These are phyloP conservation scores for Eucalyptus leucophloia DNA, from an alignment of 345 rosid species.

Conservation along the genomic window DNA sequence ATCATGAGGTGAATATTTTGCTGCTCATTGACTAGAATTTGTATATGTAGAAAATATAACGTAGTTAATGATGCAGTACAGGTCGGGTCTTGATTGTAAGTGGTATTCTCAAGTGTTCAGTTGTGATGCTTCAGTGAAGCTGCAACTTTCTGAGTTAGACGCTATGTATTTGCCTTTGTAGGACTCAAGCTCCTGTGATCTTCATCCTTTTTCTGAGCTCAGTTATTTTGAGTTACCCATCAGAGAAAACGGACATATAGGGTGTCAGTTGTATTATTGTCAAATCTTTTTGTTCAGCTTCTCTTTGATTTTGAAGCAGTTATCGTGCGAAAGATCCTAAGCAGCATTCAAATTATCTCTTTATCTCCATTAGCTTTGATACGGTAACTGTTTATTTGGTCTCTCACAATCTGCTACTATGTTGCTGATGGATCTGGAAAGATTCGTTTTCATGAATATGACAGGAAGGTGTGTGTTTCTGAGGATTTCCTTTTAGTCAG, in stretches of 20 bases:
- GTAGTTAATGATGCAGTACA: background rate
- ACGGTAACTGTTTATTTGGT: background rate
- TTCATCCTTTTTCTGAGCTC: background rate
- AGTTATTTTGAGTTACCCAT: background rate
- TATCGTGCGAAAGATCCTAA: background rate
- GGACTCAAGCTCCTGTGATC: background rate
- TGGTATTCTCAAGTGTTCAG: background rate
- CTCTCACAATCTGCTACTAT: background rate
- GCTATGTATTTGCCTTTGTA: background rate
- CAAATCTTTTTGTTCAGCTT: background rate
- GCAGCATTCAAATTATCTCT: background rate
- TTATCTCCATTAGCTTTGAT: background rate
- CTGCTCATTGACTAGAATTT: constrained; percentile 12
- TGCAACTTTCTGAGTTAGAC: background rate
- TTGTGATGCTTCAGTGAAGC: background rate
- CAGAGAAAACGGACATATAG: background rate
- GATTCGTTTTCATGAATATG: background rate
- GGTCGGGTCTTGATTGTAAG: background rate
- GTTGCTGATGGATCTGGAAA: background rate
- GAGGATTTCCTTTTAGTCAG: background rate
- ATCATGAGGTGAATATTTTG: constrained; percentile 12
- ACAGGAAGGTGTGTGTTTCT: background rate
- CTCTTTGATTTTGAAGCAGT: background rate
- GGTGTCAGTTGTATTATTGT: background rate
- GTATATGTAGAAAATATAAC: background rate